Evolutionary conservation across 495 filamentous ascomycete genomes (phyloP).

Genomic region (Penicillium steckii): DNA sequence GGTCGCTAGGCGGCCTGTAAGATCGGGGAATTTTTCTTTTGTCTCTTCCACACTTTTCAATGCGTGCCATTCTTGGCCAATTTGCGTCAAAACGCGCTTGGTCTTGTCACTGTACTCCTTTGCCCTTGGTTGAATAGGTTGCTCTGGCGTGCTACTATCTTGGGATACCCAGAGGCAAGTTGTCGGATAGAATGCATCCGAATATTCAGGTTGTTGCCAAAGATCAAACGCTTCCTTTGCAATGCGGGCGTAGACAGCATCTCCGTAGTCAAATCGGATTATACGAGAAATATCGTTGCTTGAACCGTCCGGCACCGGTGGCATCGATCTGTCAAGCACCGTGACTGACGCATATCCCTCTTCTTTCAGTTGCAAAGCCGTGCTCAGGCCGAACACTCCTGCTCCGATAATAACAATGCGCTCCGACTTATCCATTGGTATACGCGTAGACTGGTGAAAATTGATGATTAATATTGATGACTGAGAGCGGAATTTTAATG

Average conservation of each 20-base stretch:
- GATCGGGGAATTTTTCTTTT: conserved; percentile 45
- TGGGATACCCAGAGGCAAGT: conserved; percentile 31
- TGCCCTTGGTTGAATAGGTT: conserved; percentile 44
- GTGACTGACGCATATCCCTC: conserved; percentile 57
- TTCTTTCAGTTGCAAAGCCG: conserved; percentile 55
- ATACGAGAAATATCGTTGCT: conserved; percentile 69
- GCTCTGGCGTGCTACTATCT: conserved; percentile 16
- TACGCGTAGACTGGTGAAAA: not conserved
- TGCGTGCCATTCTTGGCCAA: conserved; percentile 29
- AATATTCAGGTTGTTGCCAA: conserved; percentile 54
- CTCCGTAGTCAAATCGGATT: conserved; percentile 71
- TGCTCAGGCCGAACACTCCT: conserved; percentile 68
- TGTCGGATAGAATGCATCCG: conserved; percentile 32
- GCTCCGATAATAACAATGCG: conserved; percentile 67
- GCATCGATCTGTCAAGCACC: conserved; percentile 59
- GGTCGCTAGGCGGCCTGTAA: conserved; percentile 31
- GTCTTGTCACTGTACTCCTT: conserved; percentile 35
- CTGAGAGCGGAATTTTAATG: too few relatives aligned
- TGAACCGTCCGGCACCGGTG: conserved; percentile 59
- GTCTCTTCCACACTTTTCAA: conserved; percentile 37
- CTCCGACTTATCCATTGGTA: conserved; percentile 23
- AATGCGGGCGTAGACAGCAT: conserved; percentile 63
- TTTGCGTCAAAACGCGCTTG: conserved; percentile 40
- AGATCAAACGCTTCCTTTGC: conserved; percentile 60
- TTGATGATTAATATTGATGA: too few relatives aligned